Evolutionary conservation across 805 yeast species (phyloP).

Genomic region (Candida hungchunana): DNA sequence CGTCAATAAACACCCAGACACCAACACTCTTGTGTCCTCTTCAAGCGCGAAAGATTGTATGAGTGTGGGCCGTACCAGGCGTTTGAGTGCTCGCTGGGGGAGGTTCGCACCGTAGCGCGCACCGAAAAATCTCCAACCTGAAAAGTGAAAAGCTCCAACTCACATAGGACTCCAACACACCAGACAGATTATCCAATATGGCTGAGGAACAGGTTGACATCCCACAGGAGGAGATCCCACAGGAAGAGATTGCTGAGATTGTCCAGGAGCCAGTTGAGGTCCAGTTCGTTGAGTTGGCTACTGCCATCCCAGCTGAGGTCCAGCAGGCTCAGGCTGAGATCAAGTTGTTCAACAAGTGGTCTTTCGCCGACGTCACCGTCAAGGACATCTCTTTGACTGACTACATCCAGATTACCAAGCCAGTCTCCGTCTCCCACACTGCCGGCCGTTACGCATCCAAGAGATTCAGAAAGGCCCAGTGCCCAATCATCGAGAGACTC

Average conservation of each 20-base stretch:
- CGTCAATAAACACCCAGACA: conserved; percentile 8
- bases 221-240: conserved; percentile 34
- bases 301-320: conserved; percentile 94
- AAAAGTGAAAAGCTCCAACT: conserved; percentile 9
- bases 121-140: conserved; percentile 11
- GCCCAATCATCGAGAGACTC: conserved; percentile 98
- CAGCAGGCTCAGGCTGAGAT: conserved; percentile 94
- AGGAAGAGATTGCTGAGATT: conserved; percentile 47
- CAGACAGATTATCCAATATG: conserved; percentile 44
- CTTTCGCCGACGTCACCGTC: conserved; percentile 95
- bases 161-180: conserved; percentile 1
- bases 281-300: conserved; percentile 81
- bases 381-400: conserved; percentile 98
- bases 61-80: too few relatives aligned
- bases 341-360: conserved; percentile 99
- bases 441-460: conserved; percentile 99
- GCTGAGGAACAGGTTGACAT: conserved; percentile 64
- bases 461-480: conserved; percentile 99
- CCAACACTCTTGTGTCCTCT: not conserved
- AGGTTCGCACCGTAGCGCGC: conserved; percentile 1
- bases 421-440: conserved; percentile 97
- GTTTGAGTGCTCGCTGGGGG: too few relatives aligned
- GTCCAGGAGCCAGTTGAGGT: conserved; percentile 81
- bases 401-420: conserved; percentile 96
- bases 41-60: not conserved